Conservation (phyloP, 2,329 filamentous ascomycete genomes). For the Alternaria brassicae region DNA sequence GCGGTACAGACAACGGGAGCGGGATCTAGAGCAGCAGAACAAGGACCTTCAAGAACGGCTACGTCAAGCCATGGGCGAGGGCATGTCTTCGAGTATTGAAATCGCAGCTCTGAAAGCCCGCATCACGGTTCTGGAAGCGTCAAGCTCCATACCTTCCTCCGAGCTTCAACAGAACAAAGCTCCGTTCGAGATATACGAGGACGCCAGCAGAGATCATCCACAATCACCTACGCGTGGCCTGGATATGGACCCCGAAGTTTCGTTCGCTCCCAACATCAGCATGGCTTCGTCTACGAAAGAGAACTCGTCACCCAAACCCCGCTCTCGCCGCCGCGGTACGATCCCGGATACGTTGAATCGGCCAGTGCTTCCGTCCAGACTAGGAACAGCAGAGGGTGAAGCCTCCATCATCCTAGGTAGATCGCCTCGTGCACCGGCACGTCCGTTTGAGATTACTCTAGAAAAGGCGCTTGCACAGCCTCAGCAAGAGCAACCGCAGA, state of each 20-base stretch:
- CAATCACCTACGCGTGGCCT: conserved; percentile 14
- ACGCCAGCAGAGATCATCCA: conserved; percentile 32
- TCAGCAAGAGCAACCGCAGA: conserved; percentile 19
- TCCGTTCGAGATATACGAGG: conserved; percentile 44
- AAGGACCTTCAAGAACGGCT: conserved; percentile 52
- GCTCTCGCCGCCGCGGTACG: conserved; percentile 32
- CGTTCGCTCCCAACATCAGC: conserved; percentile 25
- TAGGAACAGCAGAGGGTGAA: conserved; percentile 29
- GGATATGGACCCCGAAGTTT: conserved; percentile 19
- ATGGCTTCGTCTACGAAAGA: conserved; percentile 38
- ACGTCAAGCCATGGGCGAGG: conserved; percentile 44
- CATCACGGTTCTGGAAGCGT: conserved; percentile 39
- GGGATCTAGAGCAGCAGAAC: conserved; percentile 67
- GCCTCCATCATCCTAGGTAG: conserved; percentile 31
- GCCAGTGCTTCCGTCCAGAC: conserved; percentile 17
- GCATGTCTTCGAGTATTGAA: conserved; percentile 41
- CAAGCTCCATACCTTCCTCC: conserved; percentile 23
- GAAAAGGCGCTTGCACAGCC: conserved; percentile 20
- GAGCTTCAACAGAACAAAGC: conserved; percentile 24
- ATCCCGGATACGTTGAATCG: conserved; percentile 27
- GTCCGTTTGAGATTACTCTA: conserved; percentile 9
- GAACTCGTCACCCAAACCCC: conserved; percentile 38
- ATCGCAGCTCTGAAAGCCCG: conserved; percentile 45
- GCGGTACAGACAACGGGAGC: conserved; percentile 70
- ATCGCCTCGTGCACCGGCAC: conserved; percentile 21